These are phyloP conservation scores for Seminavis robusta DNA, from an alignment of 108 stramenopile species.

Conservation along the genomic window DNA sequence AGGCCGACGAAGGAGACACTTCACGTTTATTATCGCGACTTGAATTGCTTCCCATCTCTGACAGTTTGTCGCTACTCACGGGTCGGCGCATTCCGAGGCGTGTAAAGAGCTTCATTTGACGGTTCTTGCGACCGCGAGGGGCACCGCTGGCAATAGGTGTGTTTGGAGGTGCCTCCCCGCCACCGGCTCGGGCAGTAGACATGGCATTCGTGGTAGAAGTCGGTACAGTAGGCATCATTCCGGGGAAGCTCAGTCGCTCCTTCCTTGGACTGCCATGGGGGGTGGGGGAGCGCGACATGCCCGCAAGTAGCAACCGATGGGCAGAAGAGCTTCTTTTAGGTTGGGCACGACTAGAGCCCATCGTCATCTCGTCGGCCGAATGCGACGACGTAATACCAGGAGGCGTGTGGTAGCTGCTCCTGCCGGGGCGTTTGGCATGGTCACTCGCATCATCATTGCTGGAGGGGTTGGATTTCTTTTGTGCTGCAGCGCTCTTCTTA, in stretches of 20 bases:
- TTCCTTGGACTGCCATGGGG: not conserved
- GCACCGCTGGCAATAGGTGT: no score
- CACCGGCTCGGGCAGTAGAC: not conserved
- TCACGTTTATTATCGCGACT: no score
- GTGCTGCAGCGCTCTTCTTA: not conserved
- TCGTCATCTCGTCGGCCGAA: no score
- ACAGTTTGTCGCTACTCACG: slow-evolving; percentile 3
- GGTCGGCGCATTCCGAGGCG: slow-evolving; percentile 9
- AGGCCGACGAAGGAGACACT: no score
- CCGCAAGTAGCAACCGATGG: no score
- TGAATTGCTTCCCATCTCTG: no score
- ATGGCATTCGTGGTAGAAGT: not conserved
- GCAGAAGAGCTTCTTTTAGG: no score
- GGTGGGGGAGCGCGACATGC: not conserved
- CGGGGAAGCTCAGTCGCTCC: not conserved
- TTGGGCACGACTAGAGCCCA: no score
- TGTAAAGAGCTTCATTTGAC: slow-evolving; percentile 1
- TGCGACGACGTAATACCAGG: no score
- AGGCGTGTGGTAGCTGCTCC: no score
- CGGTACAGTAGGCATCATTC: not conserved
- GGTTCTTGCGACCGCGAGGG: not conserved
- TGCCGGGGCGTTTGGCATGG: no score
- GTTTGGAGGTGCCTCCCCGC: not conserved
- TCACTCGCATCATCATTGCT: not conserved
- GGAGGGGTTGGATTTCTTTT: not conserved